Conservation (phyloP, 768 basidiomycete species). For the Floccularia luteovirens region DNA sequence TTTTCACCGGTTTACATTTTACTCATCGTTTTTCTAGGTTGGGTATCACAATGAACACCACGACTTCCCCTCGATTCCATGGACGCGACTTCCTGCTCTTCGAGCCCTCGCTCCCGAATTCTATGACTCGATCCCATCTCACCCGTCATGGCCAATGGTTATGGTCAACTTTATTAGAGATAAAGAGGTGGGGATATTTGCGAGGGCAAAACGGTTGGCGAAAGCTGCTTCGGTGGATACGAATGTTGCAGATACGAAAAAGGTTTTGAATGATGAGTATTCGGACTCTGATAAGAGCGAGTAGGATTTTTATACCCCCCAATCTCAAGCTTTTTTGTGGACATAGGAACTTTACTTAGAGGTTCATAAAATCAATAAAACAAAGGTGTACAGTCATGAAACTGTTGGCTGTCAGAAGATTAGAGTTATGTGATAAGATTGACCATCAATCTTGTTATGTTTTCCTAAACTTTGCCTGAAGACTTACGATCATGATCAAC, state of each 20-base stretch:
- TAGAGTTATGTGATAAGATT: no score
- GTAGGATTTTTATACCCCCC: conserved; percentile 7
- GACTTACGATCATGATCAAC: no score
- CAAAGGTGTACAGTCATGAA: no score
- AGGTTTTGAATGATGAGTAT: conserved; percentile 1
- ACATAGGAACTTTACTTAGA: no score
- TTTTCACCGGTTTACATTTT: conserved; percentile 4
- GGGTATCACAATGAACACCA: conserved; percentile 99
- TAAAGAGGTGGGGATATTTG: conserved; percentile 80
- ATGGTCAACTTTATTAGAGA: conserved; percentile 93
- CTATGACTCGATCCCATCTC: conserved; percentile 82
- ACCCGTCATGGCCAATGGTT: conserved; percentile 93
- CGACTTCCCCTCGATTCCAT: conserved; percentile 94
- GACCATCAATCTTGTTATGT: no score
- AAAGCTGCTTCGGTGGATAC: conserved; percentile 18
- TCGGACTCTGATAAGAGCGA: conserved; percentile 18
- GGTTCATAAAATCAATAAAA: no score
- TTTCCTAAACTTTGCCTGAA: no score
- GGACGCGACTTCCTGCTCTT: conserved; percentile 87
- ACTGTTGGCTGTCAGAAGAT: no score
- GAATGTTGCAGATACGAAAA: conserved; percentile 1
- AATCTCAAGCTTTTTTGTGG: no score
- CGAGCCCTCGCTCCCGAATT: conserved; percentile 83
- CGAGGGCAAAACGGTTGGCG: conserved; percentile 70
- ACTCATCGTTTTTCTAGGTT: conserved; percentile 42